A percentile compares a stretch with the other conserved stretches of the same genome.
Evolutionary conservation across 306 rosid genomes (phyloP).

Genomic region (Trifolium repens): DNA sequence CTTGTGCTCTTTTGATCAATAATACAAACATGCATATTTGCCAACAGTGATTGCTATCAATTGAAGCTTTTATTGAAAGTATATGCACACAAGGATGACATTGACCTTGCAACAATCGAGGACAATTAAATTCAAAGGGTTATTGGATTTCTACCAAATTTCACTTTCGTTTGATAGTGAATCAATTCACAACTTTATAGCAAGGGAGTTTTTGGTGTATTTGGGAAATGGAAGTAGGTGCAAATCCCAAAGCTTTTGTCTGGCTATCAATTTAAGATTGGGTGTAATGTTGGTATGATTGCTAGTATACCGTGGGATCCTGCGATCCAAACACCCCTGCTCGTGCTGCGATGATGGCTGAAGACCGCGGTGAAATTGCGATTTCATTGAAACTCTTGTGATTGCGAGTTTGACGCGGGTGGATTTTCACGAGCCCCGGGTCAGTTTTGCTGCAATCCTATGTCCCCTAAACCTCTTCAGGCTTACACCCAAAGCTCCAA

Average conservation of each 20-base stretch:
- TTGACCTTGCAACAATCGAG: neutral
- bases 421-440: neutral
- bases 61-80: neutral
- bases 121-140: neutral
- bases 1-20: neutral
- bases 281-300: neutral
- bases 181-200: neutral
- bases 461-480: neutral
- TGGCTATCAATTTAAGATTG: neutral
- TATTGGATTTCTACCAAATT: neutral
- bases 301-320: no score
- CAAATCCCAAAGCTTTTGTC: neutral
- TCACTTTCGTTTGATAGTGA: neutral
- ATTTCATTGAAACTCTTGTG: neutral
- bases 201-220: neutral
- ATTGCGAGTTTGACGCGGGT: neutral
- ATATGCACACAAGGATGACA: neutral
- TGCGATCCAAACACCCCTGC: no score
- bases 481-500: neutral
- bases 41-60: neutral
- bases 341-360: neutral
- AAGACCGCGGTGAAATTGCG: neutral
- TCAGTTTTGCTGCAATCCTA: neutral
- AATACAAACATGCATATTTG: neutral
- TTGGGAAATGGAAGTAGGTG: neutral